Evolutionary conservation across 2,329 filamentous ascomycete species (phyloP), one percentile per base, ranked within the genome.

Genomic region (Aspergillus intermedius): DNA sequence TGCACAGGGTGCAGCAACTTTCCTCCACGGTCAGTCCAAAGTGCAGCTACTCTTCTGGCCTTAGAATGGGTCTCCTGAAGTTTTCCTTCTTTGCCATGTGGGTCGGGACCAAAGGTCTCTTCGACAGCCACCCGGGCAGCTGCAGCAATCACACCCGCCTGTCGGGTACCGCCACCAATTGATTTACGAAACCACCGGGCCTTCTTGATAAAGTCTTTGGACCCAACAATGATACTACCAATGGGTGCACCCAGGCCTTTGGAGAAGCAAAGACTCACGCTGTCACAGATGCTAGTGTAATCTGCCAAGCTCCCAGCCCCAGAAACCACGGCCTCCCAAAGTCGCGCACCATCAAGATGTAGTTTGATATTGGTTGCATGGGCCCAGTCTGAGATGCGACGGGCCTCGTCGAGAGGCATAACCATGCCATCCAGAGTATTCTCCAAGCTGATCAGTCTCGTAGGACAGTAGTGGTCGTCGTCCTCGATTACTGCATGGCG

Each of bases 171-270:
- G 37, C 89, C 89, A 17, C 89, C 89, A 55, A 94, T 83, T 22
- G 81, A 80, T 73, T 95, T 94, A 48, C 88, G 77, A 22, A 90
- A 77, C 82, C 86, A 87, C n/a, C 86, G 73, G 4, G 84, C 82
- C 46, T 83, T 80, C 60, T 81, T 81, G 59, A 88, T 77, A 55
- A 84, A 79, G 1, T 69, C 66, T 48, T 74, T 71, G 3, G 66
- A 68, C 5, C 82, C 82, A 1, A 90, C 80, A 9, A 93, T 69
- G 28, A 93, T 82, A 60, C 83, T 87, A 3, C 88, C 88, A 42
- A 91, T 83, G 0, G 88, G 88, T 0, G 88, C 88, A 4, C 88
- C 88, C 0, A 94, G 77, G 0, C 87, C 88, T 65, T 94, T 94
- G 42, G 83, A 87, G 61, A 94, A 89, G 63, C 87, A 91, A 21